Evolutionary conservation across 352 stramenopile species (phyloP), one percentile per base, ranked within the genome.

Genomic region (Phytophthora sp.): DNA sequence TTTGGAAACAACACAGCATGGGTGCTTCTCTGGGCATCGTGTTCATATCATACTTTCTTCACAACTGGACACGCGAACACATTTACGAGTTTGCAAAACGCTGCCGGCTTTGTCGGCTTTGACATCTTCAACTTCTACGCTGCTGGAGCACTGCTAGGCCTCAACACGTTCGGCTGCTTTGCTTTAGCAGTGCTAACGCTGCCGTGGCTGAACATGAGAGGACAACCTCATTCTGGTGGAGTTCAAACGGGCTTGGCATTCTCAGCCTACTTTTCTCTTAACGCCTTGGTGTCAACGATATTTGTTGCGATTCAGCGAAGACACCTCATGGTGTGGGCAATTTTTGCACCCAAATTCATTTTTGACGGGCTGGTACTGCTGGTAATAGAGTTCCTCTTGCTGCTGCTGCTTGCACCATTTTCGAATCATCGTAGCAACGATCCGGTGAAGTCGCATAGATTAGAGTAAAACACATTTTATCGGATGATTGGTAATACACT

Each of bases 261-360:
- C 54, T 60, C 79, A 13, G 41, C 50, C 1, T 87, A 88, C 32
- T 92, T 86, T 43, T 52, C 71, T 20, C 71, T 92, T 5, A 84
- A 87, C 35, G 62, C 84, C 10, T 39, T 77, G 13, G 82, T 92
- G 27, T 96, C 89, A 37, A 94, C 78, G n/a, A 55, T 80, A 13
- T 97, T 96, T 72, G 88, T 95, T 15, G 83, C 76, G 9, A 58
- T 96, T 11, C 86, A 94, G 71, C 79, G 91, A 27, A 85, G 91
- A 15, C 91, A 97, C 62, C 74, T 97, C 37, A 97, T 97, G 89
- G 89, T 97, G 32, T 97, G 91, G 91, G 89, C 90, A 10, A 96
- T 97, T 49, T 97, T 97, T 65, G 90, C 91, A 2, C 90, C 90
- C 32, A 96, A 96, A 64, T 96, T 94, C 66, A 77, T 96, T 44